A percentile compares a stretch with the other conserved stretches of the same genome.
Evolutionary conservation across 2,329 filamentous ascomycete species (phyloP).

Genomic region (Fusarium domesticum): DNA sequence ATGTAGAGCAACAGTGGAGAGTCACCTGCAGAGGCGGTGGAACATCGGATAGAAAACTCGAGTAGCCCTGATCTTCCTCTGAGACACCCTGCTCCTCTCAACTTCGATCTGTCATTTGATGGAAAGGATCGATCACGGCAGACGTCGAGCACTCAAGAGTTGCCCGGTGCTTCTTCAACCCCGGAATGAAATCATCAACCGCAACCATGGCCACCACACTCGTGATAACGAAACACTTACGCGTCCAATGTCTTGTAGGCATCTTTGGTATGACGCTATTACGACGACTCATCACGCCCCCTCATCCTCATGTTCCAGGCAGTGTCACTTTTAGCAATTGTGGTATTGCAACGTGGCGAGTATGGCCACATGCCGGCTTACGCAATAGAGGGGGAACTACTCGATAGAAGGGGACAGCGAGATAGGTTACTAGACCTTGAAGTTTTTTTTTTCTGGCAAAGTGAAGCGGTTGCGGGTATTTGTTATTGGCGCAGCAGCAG

Average conservation of each 20-base stretch:
- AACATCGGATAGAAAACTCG: slow-evolving; percentile 1
- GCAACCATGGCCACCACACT: neutral
- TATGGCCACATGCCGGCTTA: no score
- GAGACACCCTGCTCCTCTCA: neutral
- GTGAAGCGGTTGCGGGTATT: no score
- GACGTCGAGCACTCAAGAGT: neutral
- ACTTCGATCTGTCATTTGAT: slow-evolving; percentile 7
- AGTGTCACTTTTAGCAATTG: no score
- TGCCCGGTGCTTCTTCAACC: neutral
- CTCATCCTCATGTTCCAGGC: no score
- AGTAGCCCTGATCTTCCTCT: slow-evolving; percentile 4
- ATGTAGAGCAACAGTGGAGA: slow-evolving; percentile 21
- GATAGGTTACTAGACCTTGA: no score
- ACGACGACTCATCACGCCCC: no score
- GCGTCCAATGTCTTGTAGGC: neutral
- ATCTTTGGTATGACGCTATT: no score
- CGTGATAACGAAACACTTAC: neutral
- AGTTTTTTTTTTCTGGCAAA: no score
- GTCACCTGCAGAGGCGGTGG: neutral
- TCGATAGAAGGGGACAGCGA: no score
- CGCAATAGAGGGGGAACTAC: no score
- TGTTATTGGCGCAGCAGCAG: no score
- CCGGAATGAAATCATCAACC: neutral
- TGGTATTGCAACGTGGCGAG: no score
- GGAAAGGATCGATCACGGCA: neutral